These are phyloP conservation scores for Penicillium sp. DNA, from an alignment of 2,329 filamentous ascomycete species.

Conservation along the genomic window DNA sequence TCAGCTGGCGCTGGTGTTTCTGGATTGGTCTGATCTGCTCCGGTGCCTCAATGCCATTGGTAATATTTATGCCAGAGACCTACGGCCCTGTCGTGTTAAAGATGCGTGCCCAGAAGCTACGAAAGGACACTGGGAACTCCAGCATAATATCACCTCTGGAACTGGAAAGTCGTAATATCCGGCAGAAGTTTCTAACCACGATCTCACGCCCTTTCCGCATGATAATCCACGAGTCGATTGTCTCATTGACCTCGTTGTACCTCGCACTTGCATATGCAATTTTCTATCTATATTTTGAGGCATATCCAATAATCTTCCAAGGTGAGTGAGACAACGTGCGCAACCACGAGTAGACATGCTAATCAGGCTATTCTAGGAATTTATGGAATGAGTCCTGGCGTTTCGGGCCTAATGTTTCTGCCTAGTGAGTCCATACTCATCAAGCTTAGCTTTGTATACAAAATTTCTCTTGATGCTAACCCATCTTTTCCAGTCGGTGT, in stretches of 20 bases:
- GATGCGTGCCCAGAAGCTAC: constrained; percentile 61
- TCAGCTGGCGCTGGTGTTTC: constrained; percentile 55
- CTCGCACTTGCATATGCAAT: constrained; percentile 71
- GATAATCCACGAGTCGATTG: constrained; percentile 72
- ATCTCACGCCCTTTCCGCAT: constrained; percentile 73
- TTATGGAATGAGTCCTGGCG: constrained; percentile 41
- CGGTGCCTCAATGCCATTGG: constrained; percentile 51
- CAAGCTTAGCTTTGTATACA: not conserved
- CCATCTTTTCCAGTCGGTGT: constrained; percentile 52
- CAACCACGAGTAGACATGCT: too few species aligned
- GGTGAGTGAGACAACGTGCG: constrained; percentile 20
- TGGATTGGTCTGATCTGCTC: constrained; percentile 72
- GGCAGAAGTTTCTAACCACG: constrained; percentile 61
- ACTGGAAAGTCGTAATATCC: constrained; percentile 58
- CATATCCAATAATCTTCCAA: constrained; percentile 72
- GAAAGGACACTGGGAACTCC: constrained; percentile 60
- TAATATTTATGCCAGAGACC: constrained; percentile 68
- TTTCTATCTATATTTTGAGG: constrained; percentile 76
- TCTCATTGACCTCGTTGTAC: constrained; percentile 71
- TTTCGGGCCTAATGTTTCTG: constrained; percentile 40
- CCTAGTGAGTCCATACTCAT: constrained; percentile 31
- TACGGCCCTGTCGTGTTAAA: constrained; percentile 64
- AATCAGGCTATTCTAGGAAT: constrained; percentile 43
- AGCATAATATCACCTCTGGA: constrained; percentile 66
- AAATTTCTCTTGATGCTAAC: not conserved